Evolutionary conservation across 257 asterid species (phyloP).

Genomic region (Solanum gracilifrons): DNA sequence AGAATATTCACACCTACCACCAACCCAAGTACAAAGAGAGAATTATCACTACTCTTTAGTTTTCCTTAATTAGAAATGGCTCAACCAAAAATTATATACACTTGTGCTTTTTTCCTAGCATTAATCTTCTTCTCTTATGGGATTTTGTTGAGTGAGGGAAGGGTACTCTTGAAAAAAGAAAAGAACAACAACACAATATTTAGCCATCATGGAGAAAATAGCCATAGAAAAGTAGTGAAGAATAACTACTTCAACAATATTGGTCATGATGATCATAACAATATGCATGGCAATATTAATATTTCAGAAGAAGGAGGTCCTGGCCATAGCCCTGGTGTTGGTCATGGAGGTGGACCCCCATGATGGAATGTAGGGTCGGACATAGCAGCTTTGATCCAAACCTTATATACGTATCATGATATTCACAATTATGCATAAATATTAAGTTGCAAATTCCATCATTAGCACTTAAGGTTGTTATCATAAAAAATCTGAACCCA

Average conservation of each 20-base stretch:
- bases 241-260: neutral
- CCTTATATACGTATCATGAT: neutral
- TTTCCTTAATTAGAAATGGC: neutral
- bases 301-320: slow-evolving; percentile 5
- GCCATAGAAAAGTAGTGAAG: neutral
- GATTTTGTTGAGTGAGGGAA: neutral
- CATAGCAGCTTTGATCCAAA: neutral
- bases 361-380: neutral
- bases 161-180: neutral
- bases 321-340: slow-evolving; percentile 28
- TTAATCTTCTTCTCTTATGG: neutral
- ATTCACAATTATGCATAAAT: neutral
- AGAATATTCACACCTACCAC: neutral
- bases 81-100: neutral
- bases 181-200: neutral
- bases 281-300: neutral
- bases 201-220: neutral
- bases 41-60: neutral
- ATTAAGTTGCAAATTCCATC: fast-evolving
- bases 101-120: slow-evolving; percentile 3
- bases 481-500: neutral
- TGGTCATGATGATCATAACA: neutral
- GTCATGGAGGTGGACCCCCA: neutral
- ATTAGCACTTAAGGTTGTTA: neutral
- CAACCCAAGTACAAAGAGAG: neutral